Conservation (phyloP, 495 filamentous ascomycete genomes). For the Thermochaetoides thermophila region DNA sequence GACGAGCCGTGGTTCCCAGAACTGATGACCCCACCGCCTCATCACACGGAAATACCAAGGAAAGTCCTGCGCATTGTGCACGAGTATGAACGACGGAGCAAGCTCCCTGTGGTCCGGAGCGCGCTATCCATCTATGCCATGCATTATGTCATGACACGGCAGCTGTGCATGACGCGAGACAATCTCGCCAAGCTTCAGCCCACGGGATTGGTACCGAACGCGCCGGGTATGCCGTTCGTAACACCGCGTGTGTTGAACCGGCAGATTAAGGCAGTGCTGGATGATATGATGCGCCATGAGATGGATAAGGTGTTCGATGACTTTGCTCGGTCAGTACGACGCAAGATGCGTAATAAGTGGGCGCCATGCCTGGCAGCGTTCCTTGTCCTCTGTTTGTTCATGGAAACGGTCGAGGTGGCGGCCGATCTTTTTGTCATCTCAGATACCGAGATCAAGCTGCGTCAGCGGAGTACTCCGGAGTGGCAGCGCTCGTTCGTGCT, state of each 20-base stretch:
- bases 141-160: slow-evolving; percentile 35
- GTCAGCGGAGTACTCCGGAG: slow-evolving; percentile 13
- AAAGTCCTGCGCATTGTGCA: slow-evolving; percentile 28
- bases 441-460: slow-evolving; percentile 31
- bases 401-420: slow-evolving; percentile 35
- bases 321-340: slow-evolving; percentile 33
- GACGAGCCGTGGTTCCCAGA: slow-evolving; percentile 25
- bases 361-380: slow-evolving; percentile 37
- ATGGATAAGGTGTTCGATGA: slow-evolving; percentile 30
- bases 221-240: slow-evolving; percentile 21
- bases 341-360: slow-evolving; percentile 33
- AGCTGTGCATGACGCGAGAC: slow-evolving; percentile 30
- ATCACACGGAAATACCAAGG: slow-evolving; percentile 25
- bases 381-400: slow-evolving; percentile 35
- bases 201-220: slow-evolving; percentile 21
- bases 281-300: slow-evolving; percentile 32
- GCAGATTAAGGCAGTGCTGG: slow-evolving; percentile 36
- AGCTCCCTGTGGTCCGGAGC: slow-evolving; percentile 26
- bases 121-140: slow-evolving; percentile 35
- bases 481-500: slow-evolving; percentile 27
- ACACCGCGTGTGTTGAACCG: slow-evolving; percentile 37
- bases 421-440: slow-evolving; percentile 34
- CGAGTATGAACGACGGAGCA: slow-evolving; percentile 21
- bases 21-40: slow-evolving; percentile 28
- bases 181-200: slow-evolving; percentile 21